Base-by-base conservation (phyloP, 169 alveolate species). In the Amoebophrya sp. region DNA sequence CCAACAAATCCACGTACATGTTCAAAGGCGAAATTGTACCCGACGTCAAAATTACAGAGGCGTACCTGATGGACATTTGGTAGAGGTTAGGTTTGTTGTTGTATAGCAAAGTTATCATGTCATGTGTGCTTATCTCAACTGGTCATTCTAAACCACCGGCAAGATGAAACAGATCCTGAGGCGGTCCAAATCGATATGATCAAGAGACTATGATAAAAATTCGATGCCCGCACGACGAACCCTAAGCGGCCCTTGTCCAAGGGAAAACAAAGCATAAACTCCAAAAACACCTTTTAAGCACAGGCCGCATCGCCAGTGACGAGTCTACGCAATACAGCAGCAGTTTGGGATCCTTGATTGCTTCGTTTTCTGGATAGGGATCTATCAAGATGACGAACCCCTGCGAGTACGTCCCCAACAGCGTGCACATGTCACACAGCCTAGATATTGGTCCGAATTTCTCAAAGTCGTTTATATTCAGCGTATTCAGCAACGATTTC, bases 1-100 rank as follows among this genome's bases (percentile, higher is more conserved):
- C 97, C 41, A 98, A 95, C 34, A 98, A 93, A 77, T 97, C 97
- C 0, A 99, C 99, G 94, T 98, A 98, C 89, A 98, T 95, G 90
- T 98, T 99, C 89, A 98, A 93, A 0, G 99, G 99, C 29, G 99
- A 98, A 53, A 98, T 97, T 3, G 99, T 98, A 0, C 99, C 99
- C 41, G 99, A 97, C 23, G 99, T 98, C 33, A 98, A 93, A 38
- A 98, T 96, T 38, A 98, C 98, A 2, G 99, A 97, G 94, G 96
- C 96, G 93, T 91, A 93, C 47, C n/a, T n/a, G n/a, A n/a, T n/a
- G n/a, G n/a, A n/a, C n/a, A 41, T 24, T 78, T 24, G 40, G 33
- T 24, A 24, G 90, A 78, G 18, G n/a, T 34, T 78, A 24, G 18
- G 18, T 78, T 29, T 24, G 18, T n/a, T n/a, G n/a, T n/a, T n/a